Conservation (phyloP, 2,329 filamentous ascomycete genomes). For the Fusarium devonianum region DNA sequence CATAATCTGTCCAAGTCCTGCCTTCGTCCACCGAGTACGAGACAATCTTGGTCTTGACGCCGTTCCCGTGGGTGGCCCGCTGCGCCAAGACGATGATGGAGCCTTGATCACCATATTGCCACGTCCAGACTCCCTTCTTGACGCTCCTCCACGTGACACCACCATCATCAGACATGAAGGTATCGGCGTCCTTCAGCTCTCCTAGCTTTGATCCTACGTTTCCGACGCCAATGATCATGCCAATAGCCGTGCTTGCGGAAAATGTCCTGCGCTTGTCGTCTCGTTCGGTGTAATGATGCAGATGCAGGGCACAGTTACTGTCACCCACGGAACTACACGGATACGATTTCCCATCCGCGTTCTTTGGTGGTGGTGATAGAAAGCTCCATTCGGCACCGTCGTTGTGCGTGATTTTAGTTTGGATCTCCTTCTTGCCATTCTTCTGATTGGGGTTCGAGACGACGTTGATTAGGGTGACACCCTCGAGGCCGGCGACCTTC, state of each 20-base stretch:
- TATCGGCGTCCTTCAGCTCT: constrained; percentile 76
- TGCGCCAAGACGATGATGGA: constrained; percentile 89
- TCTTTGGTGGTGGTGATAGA: constrained; percentile 73
- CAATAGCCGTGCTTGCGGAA: constrained; percentile 86
- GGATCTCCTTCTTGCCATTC: constrained; percentile 84
- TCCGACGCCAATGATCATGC: constrained; percentile 88
- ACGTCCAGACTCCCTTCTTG: constrained; percentile 88
- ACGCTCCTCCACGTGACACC: constrained; percentile 86
- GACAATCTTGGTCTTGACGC: constrained; percentile 71
- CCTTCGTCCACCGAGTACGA: constrained; percentile 86
- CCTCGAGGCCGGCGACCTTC: constrained; percentile 91
- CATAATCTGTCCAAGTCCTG: constrained; percentile 75
- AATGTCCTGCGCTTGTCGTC: constrained; percentile 82
- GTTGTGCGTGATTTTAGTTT: constrained; percentile 94
- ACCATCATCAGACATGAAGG: constrained; percentile 91
- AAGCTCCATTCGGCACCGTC: constrained; percentile 89
- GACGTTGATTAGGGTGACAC: constrained; percentile 85
- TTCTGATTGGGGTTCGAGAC: constrained; percentile 76
- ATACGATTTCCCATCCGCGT: constrained; percentile 75
- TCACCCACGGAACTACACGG: constrained; percentile 68
- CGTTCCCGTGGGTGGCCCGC: constrained; percentile 71
- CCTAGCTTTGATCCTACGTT: constrained; percentile 81
- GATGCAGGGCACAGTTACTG: constrained; percentile 81
- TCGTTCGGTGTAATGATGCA: constrained; percentile 96
- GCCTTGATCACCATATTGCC: constrained; percentile 95